Percentiles rank a stretch among this genome's conserved stretches.
Conservation (phyloP, 176 grass and related monocot species). For the Zoysia pacifica region DNA sequence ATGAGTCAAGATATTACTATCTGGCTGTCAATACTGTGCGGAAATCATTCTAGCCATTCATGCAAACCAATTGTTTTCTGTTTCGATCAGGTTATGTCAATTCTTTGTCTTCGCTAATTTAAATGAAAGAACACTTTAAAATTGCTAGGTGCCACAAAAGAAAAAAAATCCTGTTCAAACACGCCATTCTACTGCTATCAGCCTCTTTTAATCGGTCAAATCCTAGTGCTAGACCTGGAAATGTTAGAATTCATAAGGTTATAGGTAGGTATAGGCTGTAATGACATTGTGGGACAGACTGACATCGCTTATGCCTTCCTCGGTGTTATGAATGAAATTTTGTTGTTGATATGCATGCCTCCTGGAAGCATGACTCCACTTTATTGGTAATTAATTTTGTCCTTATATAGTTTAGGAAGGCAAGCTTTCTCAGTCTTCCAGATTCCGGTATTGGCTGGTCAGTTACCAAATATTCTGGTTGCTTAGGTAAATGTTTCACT, state of each 20-base stretch:
- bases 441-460: not conserved
- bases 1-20: not conserved
- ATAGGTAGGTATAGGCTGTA: not conserved
- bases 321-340: not conserved
- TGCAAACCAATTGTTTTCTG: not conserved
- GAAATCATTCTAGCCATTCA: not conserved
- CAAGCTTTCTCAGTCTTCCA: not conserved
- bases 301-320: not conserved
- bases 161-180: not conserved
- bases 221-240: not conserved
- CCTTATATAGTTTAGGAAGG: not conserved
- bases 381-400: not conserved
- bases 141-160: not conserved
- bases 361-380: not conserved
- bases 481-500: not conserved
- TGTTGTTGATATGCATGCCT: not conserved
- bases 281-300: not conserved
- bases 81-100: not conserved
- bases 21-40: not conserved
- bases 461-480: not conserved
- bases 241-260: not conserved
- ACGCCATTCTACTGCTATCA: not conserved
- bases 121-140: not conserved
- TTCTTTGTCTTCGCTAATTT: not conserved
- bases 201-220: not conserved